Evolutionary conservation across 1,284 basidiomycete genomes (phyloP).

Genomic region (Boletus smithii): DNA sequence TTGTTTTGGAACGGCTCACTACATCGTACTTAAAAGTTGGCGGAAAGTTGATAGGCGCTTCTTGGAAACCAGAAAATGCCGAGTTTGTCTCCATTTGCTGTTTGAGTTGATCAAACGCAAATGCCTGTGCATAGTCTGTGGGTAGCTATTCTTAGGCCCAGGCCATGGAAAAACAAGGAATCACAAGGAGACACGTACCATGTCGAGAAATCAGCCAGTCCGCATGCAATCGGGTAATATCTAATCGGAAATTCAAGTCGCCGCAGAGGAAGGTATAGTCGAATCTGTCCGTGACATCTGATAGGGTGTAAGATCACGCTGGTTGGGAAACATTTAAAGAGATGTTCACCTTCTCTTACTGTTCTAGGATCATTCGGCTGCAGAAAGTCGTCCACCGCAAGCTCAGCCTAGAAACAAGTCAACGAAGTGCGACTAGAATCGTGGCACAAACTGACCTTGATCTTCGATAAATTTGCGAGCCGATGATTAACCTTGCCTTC

Average conservation of each 20-base stretch:
- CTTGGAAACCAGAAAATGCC: conserved; percentile 68
- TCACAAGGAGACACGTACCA: conserved; percentile 35
- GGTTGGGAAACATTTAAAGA: neutral
- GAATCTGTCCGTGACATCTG: conserved; percentile 78
- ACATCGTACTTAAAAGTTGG: conserved; percentile 88
- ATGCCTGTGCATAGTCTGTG: conserved; percentile 65
- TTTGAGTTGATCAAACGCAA: conserved; percentile 78
- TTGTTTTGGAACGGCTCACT: conserved; percentile 48
- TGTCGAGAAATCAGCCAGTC: conserved; percentile 64
- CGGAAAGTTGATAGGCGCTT: conserved; percentile 69
- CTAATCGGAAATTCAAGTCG: conserved; percentile 76
- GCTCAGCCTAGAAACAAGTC: conserved; percentile 46
- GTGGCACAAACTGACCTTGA: conserved; percentile 50
- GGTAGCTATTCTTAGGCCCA: neutral
- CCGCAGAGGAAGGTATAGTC: conserved; percentile 82
- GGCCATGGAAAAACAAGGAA: neutral
- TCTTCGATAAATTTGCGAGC: conserved; percentile 69
- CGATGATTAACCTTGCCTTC: conserved; percentile 68
- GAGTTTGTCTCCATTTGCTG: conserved; percentile 61
- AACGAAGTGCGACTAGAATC: conserved; percentile 3
- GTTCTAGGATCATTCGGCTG: conserved; percentile 57
- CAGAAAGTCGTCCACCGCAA: conserved; percentile 67
- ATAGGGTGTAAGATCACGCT: conserved; percentile 3
- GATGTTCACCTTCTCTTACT: conserved; percentile 58
- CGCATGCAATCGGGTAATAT: conserved; percentile 70